Base-by-base conservation (phyloP, 352 stramenopile genomes). In the Elongisporangium anandrum region DNA sequence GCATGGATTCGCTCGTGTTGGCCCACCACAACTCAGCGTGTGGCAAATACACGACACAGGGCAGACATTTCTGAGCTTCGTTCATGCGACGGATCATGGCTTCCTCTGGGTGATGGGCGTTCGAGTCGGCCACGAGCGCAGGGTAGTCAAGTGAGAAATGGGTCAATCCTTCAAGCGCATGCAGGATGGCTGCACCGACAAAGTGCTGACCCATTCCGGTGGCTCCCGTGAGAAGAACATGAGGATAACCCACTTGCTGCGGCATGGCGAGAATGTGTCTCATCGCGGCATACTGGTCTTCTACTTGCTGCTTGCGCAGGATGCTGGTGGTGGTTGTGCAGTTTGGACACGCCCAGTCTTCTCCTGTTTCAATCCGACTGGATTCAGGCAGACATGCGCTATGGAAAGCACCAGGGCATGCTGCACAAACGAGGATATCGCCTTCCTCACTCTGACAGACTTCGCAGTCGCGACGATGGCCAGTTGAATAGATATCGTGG, bases 71-170 rank as follows among this genome's bases (percentile, higher is more conserved):
- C 29, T 89, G 81, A 3, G 85, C 86, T 67, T 95, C 85, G 0
- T 66, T 77, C 15, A 96, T 69, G 24, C 77, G 69, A 29, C 72
- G 64, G 20, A 94, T 81, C 29, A 96, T 68, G n/a, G 87, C 85
- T 75, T 95, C 87, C 65, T 92, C 80, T 0, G 78, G 64, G 48
- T 71, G 67, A 26, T 89, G 77, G 5, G 81, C 71, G 61, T 90
- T 88, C 3, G 73, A 64, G 53, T 93, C 81, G 3, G 80, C 74
- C 12, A 96, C 71, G 0, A 94, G 66, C 13, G 80, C 90, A 29
- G 85, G 80, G 56, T 92, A 90, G 54, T 95, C 82, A 8, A 96
- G 63, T 6, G 84, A 92, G 26, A 95, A 87, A 54, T 91, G 80
- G 1, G 81, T 85, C 9, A 94, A 60, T 8, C 81, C 79, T 53